These are phyloP conservation scores for Rhexocercosporidium sp. DNA, from an alignment of 2,329 filamentous ascomycete species.

Conservation along the genomic window DNA sequence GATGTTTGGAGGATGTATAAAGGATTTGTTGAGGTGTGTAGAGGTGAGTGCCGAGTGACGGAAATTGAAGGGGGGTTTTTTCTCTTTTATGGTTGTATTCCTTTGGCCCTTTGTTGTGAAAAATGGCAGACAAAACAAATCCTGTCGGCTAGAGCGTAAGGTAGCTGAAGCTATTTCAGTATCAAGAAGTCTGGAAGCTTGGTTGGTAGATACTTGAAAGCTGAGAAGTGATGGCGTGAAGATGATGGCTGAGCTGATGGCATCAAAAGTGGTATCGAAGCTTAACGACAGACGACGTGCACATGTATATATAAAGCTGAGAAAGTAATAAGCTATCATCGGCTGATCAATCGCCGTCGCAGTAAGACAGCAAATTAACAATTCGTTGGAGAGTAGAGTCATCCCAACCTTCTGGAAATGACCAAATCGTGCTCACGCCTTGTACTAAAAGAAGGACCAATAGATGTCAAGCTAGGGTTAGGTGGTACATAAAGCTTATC, in stretches of 20 bases:
- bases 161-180: not conserved
- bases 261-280: not conserved
- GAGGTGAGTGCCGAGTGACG: not conserved
- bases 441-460: not conserved
- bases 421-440: constrained; percentile 6
- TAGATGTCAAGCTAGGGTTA: not conserved
- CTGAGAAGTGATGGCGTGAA: not conserved
- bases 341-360: no score
- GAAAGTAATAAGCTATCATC: not conserved
- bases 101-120: no score
- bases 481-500: not conserved
- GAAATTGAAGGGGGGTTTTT: not conserved
- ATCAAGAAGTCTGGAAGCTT: not conserved
- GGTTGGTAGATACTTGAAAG: not conserved
- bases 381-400: not conserved
- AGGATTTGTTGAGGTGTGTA: not conserved
- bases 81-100: not conserved
- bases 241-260: constrained; percentile 1
- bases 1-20: not conserved
- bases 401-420: not conserved
- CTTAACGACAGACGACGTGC: not conserved
- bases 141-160: no score
- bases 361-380: not conserved
- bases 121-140: no score
- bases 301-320: not conserved